These are phyloP conservation scores for Penicillium cinerascens DNA, from an alignment of 495 filamentous ascomycete species.

Conservation along the genomic window DNA sequence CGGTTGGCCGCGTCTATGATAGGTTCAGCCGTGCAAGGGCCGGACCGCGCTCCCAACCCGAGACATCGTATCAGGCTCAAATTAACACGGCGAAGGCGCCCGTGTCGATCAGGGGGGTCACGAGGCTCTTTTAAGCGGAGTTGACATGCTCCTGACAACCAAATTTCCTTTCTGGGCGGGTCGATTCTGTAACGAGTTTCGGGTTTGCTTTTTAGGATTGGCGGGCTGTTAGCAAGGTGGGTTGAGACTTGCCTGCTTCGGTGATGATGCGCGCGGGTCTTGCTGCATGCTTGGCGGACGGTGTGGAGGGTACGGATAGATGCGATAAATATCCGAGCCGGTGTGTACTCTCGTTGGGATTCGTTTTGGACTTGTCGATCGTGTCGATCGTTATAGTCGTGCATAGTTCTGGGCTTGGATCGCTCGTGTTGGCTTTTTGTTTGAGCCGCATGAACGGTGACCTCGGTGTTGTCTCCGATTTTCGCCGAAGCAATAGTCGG, in stretches of 20 bases:
- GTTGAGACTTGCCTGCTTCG: background rate
- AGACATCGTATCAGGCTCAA: background rate
- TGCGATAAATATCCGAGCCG: no score
- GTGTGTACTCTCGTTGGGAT: no score
- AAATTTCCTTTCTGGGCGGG: background rate
- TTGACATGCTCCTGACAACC: background rate
- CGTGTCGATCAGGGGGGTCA: background rate
- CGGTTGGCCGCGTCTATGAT: background rate
- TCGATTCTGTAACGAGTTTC: background rate
- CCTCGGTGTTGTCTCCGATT: no score
- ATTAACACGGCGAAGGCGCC: background rate
- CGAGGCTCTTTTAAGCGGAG: background rate
- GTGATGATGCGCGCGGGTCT: background rate
- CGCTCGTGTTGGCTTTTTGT: no score
- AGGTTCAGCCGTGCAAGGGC: background rate
- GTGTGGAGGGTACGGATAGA: no score
- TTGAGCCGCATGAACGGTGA: no score
- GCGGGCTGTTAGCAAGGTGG: background rate
- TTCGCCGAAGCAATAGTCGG: no score
- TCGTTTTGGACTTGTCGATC: no score
- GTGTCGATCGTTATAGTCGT: background rate
- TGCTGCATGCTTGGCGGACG: no score
- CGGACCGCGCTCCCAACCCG: background rate
- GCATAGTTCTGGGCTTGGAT: background rate
- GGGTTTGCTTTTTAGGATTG: background rate